Base-by-base conservation (phyloP, 495 filamentous ascomycete genomes). In the Acidomyces sp. region DNA sequence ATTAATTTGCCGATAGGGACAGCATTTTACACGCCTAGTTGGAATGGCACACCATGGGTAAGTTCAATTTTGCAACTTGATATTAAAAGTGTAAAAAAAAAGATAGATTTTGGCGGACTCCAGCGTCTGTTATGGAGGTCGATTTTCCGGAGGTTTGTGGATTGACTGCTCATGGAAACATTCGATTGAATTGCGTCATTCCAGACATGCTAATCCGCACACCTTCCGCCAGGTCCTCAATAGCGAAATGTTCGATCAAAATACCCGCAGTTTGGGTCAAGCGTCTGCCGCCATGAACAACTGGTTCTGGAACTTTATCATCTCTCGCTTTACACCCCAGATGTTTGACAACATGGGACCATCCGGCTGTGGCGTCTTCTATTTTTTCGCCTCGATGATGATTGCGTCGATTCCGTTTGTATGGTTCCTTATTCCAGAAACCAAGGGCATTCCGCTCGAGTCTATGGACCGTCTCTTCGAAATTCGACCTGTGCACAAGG, bases 331-430 rank as follows among this genome's bases (percentile, higher is more conserved):
- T 59, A 82, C 78, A 3, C 75, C 76, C 16, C 77, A 85, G 52
- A 83, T 84, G 76, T 83, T 85, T 59, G 56, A 69, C 27, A 63
- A 61, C 26, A 79, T 83, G 70, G 66, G 65, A 22, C 80, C 79
- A 18, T 41, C 33, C 2, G 53, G 53, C 13, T 53, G 30, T 50
- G 80, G 77, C 16, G 79, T 82, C 3, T 85, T 82, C 61, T 81
- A 83, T 58, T 82, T 84, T 66, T 85, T 85, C 48, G 78, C 78
- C 1, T 70, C 69, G 2, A 60, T 83, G 47, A 82, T 82, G 75
- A 63, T 80, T 10, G 48, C 72, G 10, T 77, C 75, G 18, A 69
- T 79, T 32, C 39, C 74, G 47, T 85, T 82, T 51, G 71, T 80
- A 23, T 63, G 47, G 32, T 62, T 62, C 46, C 33, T 63, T 7